Percentiles rank a stretch among this genome's conserved stretches.
These are phyloP conservation scores for Kernera saxatilis DNA, from an alignment of 345 rosid genomes.

Conservation along the genomic window DNA sequence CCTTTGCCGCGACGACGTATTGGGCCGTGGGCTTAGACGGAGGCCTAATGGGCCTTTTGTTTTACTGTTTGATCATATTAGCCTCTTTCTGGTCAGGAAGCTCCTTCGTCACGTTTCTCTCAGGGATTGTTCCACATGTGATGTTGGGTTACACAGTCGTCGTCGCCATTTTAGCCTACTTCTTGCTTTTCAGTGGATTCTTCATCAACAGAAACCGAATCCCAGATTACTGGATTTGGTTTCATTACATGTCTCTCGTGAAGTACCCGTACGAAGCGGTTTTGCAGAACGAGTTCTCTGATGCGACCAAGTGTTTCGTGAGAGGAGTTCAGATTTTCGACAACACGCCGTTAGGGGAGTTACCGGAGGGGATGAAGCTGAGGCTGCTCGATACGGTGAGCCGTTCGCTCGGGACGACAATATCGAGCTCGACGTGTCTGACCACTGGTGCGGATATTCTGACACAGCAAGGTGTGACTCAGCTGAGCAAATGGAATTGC, in stretches of 20 bases:
- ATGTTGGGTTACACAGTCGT: conserved; percentile 92
- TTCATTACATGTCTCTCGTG: conserved; percentile 84
- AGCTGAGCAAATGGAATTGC: conserved; percentile 77
- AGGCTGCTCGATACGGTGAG: conserved; percentile 48
- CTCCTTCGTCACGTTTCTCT: conserved; percentile 88
- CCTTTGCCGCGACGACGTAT: conserved; percentile 66
- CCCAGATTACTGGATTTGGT: conserved; percentile 91
- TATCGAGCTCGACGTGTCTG: conserved; percentile 74
- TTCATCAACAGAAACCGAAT: conserved; percentile 85
- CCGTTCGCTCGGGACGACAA: conserved; percentile 46
- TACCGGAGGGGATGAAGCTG: conserved; percentile 46
- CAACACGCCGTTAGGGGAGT: conserved; percentile 61
- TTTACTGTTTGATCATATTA: conserved; percentile 62
- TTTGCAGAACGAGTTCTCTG: conserved; percentile 64
- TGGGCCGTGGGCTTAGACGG: conserved; percentile 94
- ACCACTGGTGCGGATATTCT: conserved; percentile 69
- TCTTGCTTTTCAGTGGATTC: conserved; percentile 91
- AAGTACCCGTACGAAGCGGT: conserved; percentile 93
- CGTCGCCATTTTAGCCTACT: conserved; percentile 84
- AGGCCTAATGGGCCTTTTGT: conserved; percentile 63
- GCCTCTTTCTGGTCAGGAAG: conserved; percentile 94
- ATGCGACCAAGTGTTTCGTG: conserved; percentile 65
- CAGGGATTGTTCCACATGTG: conserved; percentile 91
- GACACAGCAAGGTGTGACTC: conserved; percentile 60
- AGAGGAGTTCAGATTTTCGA: conserved; percentile 84